phyloP scores from a whole-genome alignment of 2,329 filamentous ascomycete species.

The Epichloe baconii region DNA sequence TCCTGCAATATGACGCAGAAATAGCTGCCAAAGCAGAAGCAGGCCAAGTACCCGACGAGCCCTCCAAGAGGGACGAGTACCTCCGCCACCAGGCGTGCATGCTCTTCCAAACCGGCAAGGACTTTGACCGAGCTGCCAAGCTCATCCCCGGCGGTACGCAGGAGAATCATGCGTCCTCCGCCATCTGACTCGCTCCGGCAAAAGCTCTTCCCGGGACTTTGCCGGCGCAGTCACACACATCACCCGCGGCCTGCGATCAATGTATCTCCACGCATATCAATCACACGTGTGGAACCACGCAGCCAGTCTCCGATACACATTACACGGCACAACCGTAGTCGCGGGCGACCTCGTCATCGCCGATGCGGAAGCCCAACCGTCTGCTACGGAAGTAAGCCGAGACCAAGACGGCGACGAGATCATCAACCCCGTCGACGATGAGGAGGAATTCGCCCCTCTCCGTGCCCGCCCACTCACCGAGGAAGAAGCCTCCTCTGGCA shows the following conservation, averaged over 20 bases:
- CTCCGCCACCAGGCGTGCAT: constrained; percentile 67
- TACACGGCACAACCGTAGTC: constrained; percentile 59
- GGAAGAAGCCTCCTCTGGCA: constrained; percentile 64
- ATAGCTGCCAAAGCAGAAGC: constrained; percentile 35
- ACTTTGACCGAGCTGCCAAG: constrained; percentile 46
- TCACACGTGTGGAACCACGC: constrained; percentile 87
- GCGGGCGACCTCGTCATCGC: constrained; percentile 72
- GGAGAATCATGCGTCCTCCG: constrained; percentile 70
- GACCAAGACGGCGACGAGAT: constrained; percentile 43
- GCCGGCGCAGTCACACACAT: constrained; percentile 71
- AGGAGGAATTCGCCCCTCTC: constrained; percentile 27
- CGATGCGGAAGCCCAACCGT: constrained; percentile 19
- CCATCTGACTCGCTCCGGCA: constrained; percentile 47
- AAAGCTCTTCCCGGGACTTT: constrained; percentile 49
- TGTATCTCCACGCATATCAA: constrained; percentile 97
- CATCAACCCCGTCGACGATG: constrained; percentile 28
- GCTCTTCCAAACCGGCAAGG: constrained; percentile 52
- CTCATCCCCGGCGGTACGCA: constrained; percentile 68
- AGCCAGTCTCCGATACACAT: constrained; percentile 66
- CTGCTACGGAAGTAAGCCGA: constrained; percentile 31
- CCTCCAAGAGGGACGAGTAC: constrained; percentile 61
- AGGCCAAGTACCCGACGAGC: constrained; percentile 25
- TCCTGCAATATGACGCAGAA: constrained; percentile 59
- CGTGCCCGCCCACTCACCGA: constrained; percentile 60
- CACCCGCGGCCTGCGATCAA: constrained; percentile 68